Evolutionary conservation across 805 yeast genomes (phyloP), one percentile per base, ranked within the genome.

Genomic region (Ogataea henricii): DNA sequence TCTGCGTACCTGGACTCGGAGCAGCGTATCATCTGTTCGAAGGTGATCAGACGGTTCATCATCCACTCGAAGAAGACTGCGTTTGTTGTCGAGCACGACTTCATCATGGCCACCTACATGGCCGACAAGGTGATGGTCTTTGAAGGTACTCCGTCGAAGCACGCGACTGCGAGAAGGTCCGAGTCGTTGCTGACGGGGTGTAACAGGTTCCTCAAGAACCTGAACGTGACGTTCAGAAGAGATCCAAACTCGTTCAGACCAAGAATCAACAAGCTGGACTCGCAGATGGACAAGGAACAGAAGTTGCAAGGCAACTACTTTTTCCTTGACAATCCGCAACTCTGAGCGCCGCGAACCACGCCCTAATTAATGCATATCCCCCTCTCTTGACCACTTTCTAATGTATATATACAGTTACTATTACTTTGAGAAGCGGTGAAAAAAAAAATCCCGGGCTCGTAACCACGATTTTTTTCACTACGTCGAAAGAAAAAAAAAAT

Each of bases 241-340:
- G 99, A 94, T 74, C 98, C 99, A 63, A 89, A 84, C 68, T 88
- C 97, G 48, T 94, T 82, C 81, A 87, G 99, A 75, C 99, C 99
- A 64, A 88, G 99, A 82, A 94, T 94, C 70, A 94, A 94, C 78
- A 94, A 94, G 74, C 75, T 89, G 66, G 98, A 88, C 65, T 91
- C 98, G 46, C 99, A 94, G 78, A 89, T 94, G 96, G 99, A 94
- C 72, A 94, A 87, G 74, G 98, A 94, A 75, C 99, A 94, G 73
- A 94, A 94, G 75, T 66, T 81, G 37, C 65, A 82, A 43, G 99
- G 99, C 52, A 91, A 92, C 78, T 94, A 87, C 76, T 94, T 94
- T 84, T 94, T 94, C 82, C 79, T 94, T 73, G 99, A 92, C 65
- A 82, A 72, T 59, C 60, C 71, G 39, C 81, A 68, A 66, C 70